Evolutionary conservation across 2,329 filamentous ascomycete species (phyloP).

Genomic region (Aspergillus sp.): DNA sequence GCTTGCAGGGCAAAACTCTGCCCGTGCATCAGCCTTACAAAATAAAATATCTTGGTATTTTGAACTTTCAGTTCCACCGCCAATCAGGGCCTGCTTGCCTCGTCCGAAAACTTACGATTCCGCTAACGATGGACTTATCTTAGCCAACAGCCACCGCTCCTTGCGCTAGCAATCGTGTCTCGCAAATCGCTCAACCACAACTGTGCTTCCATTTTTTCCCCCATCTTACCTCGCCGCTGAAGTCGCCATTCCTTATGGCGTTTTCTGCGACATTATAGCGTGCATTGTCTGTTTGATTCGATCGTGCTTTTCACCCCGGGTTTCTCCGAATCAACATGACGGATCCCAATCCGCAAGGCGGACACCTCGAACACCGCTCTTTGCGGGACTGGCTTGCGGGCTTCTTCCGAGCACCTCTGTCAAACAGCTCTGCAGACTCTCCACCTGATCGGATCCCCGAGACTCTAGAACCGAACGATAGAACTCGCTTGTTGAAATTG

Average conservation of each 20-base stretch:
- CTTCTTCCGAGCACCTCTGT: conserved; percentile 29
- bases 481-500: conserved; percentile 42
- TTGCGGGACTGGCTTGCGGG: conserved; percentile 35
- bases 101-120: conserved; percentile 1
- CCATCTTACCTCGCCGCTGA: not conserved
- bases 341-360: conserved; percentile 27
- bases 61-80: not conserved
- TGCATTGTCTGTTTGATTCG: conserved; percentile 7
- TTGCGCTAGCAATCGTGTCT: conserved; percentile 18
- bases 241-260: not conserved
- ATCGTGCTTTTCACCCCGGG: conserved; percentile 4
- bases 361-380: conserved; percentile 25
- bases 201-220: not conserved
- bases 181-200: conserved; percentile 7
- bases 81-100: not conserved
- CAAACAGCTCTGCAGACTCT: conserved; percentile 15
- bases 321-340: conserved; percentile 25
- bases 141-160: conserved; percentile 27
- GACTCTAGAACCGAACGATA: conserved; percentile 30
- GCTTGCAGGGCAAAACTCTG: not conserved
- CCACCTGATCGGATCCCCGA: conserved; percentile 12
- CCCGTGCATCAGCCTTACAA: not conserved
- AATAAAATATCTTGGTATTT: not conserved
- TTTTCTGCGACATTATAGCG: not conserved
- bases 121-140: conserved; percentile 18